These are phyloP conservation scores for Yamadazyma phyllophila DNA, from an alignment of 805 yeast genomes.

Conservation along the genomic window DNA sequence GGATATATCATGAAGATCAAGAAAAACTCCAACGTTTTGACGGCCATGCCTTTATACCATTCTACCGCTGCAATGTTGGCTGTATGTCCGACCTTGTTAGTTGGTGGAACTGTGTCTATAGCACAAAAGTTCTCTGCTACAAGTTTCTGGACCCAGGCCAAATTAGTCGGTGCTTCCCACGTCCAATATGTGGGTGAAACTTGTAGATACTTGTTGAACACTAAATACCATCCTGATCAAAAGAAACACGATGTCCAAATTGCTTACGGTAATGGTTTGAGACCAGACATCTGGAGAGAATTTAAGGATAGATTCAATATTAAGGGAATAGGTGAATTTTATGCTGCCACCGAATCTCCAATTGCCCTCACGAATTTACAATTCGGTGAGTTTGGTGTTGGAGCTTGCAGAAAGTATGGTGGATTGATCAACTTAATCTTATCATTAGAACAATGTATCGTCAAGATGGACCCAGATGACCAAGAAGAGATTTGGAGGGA, in stretches of 20 bases:
- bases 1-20: constrained; percentile 64
- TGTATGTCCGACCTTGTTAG: constrained; percentile 59
- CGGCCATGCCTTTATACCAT: constrained; percentile 95
- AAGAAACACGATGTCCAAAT: constrained; percentile 54
- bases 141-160: constrained; percentile 88
- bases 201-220: constrained; percentile 75
- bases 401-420: constrained; percentile 86
- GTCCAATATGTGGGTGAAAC: constrained; percentile 95
- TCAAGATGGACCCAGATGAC: constrained; percentile 78
- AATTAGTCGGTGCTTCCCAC: constrained; percentile 66
- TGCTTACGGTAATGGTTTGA: constrained; percentile 89
- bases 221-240: constrained; percentile 67
- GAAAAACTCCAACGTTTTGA: constrained; percentile 60
- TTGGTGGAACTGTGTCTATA: constrained; percentile 75
- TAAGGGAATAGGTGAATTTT: constrained; percentile 80
- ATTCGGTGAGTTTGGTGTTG: constrained; percentile 74
- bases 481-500: constrained; percentile 70
- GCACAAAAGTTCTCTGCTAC: constrained; percentile 80
- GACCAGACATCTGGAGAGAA: constrained; percentile 83
- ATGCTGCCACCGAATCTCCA: constrained; percentile 92
- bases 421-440: constrained; percentile 50
- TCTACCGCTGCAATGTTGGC: constrained; percentile 92
- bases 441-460: constrained; percentile 56
- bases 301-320: constrained; percentile 78
- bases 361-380: constrained; percentile 82